These are phyloP conservation scores for Wickerhamomyces ciferrii DNA, from an alignment of 805 yeast genomes.

Conservation along the genomic window DNA sequence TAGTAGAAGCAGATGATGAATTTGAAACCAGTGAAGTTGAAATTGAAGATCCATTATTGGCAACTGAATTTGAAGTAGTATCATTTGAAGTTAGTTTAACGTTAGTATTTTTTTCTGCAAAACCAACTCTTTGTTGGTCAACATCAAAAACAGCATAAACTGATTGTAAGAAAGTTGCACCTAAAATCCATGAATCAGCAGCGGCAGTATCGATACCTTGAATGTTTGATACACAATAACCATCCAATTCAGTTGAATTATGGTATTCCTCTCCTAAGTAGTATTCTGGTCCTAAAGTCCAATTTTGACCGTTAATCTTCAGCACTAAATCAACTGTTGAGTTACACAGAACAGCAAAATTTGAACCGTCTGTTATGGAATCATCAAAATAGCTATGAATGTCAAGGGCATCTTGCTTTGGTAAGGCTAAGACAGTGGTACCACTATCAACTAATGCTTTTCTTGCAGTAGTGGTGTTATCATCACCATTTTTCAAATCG, in stretches of 20 bases:
- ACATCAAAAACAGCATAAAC: constrained; percentile 56
- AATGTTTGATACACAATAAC: constrained; percentile 59
- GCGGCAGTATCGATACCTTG: constrained; percentile 45
- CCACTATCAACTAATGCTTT: constrained; percentile 59
- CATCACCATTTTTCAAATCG: background rate
- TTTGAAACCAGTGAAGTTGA: constrained; percentile 5
- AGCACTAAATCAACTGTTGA: constrained; percentile 36
- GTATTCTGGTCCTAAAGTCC: constrained; percentile 36
- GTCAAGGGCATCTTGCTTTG: constrained; percentile 46
- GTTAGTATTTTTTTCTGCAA: constrained; percentile 38
- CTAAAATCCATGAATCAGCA: constrained; percentile 52
- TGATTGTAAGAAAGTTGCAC: constrained; percentile 52
- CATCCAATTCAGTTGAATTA: constrained; percentile 27
- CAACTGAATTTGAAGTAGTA: background rate
- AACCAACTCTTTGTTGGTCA: constrained; percentile 43
- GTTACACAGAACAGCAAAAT: constrained; percentile 57
- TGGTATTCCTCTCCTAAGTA: constrained; percentile 47
- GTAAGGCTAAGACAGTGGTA: constrained; percentile 55
- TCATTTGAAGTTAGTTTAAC: constrained; percentile 17
- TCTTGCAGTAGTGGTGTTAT: constrained; percentile 21
- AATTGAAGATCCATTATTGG: constrained; percentile 4
- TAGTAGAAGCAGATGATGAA: background rate
- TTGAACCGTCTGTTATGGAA: constrained; percentile 54
- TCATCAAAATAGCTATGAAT: constrained; percentile 47
- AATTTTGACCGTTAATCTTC: constrained; percentile 37